Evolutionary conservation across 2,329 filamentous ascomycete species (phyloP), one percentile per base, ranked within the genome.

Genomic region (Hypoxylon sp.): DNA sequence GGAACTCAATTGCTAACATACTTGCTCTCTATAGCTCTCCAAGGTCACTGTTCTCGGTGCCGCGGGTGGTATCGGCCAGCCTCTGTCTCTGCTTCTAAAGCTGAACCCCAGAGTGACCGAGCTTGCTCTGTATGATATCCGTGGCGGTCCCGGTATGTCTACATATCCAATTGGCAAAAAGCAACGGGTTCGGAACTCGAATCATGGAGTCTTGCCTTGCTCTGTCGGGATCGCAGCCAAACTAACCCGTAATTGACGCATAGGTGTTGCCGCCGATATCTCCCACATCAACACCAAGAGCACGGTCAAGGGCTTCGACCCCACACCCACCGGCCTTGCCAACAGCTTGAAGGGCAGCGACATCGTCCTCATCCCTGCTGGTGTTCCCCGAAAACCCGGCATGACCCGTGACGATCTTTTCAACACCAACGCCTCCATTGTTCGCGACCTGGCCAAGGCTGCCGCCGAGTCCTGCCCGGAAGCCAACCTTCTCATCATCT

Each of bases 351-450:
- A 92, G 84, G 94, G 88, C 79, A 85, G 93, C 77, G 93, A 98
- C 83, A 90, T 99, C 75, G 93, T 99, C 78, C 89, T 99, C 79
- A 98, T 99, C 82, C 96, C 96, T 78, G 96, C 96, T 78, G 96
- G 96, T 87, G 95, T 99, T 73, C 96, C 96, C 79, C 93, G 96
- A 85, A 97, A 97, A 89, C 96, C 96, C 80, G 96, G 96, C 84
- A 99, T 99, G 96, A 97, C 92, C 84, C 94, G 96, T 87, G 96
- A 99, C 84, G 95, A 99, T 81, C 91, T 99, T 71, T 99, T 99
- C 93, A 98, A 98, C 90, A 99, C 95, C 88, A 99, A 99, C 83
- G 96, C 96, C 82, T 97, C 93, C 80, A 99, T 99, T 81, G 96
- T 99, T 80, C 94, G 95, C 79, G 96, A 98, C 83, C 90, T 99